Evolutionary conservation across 78 protist genomes (phyloP), one percentile per base, ranked within the genome.

Genomic region (Dictyostelium brefeldianum): DNA sequence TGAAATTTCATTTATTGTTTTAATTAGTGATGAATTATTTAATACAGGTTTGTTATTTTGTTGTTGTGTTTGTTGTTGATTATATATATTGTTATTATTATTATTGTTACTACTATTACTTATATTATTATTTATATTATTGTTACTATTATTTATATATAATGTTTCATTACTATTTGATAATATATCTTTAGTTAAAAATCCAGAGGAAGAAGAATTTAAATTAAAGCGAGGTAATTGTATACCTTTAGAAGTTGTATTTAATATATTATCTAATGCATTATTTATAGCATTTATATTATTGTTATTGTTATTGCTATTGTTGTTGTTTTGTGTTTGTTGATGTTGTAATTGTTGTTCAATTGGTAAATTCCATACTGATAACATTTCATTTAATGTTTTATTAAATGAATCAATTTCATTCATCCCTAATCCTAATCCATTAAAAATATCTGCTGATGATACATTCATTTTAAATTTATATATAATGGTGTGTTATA

Each of bases 331-430:
- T 15, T 54, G 36, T 54, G 27, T 17, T 51, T 78, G 82, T 27
- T 80, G 74, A 17, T 59, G 47, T 43, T 56, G 87, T 69, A 12
- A 22, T 36, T 69, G 41, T 56, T 74, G 59, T 80, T 59, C 62
- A 10, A 46, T 12, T 62, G 71, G 53, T 11, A 47, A 14, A 48
- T 80, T 41, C 91, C 91, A 84, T 17, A 84, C 91, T 6, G 59
- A n/a, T 48, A 84, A 74, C 91, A 84, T 84, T 18, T 84, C 91
- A 74, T 84, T 84, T 51, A 84, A 74, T 57, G 91, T 84, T 25
- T 84, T 84, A 57, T 84, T 71, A 51, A 84, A 84, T 46, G 91
- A 84, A 36, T 84, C 91, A 57, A 84, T 84, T 78, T 84, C 91
- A 17, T 20, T 84, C 8, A 69, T 43, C 3, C 90, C 90, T 54